Evolutionary conservation across 495 filamentous ascomycete species (phyloP).

Genomic region (Penicillium robsamsonii): DNA sequence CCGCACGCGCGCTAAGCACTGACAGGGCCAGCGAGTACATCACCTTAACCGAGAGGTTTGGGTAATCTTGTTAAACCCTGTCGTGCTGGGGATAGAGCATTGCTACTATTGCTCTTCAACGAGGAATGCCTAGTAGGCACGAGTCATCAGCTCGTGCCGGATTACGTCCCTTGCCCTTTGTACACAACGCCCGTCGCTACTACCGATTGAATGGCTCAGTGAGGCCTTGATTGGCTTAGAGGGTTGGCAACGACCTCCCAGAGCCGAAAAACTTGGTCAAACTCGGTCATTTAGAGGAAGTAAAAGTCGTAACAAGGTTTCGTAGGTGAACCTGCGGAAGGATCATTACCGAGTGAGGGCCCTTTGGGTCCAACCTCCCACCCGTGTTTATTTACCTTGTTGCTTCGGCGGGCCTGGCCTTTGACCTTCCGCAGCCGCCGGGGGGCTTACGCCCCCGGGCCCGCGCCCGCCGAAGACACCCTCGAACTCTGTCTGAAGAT

Average conservation of each 20-base stretch:
- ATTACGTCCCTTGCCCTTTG: constrained; percentile 59
- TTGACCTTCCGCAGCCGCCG: no score
- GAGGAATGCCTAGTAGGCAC: constrained; percentile 54
- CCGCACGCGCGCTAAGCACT: no score
- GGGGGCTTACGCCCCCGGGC: no score
- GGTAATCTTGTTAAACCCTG: constrained; percentile 77
- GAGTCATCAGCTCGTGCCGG: constrained; percentile 67
- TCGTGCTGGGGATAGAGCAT: constrained; percentile 76
- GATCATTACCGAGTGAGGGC: no score
- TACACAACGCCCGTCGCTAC: constrained; percentile 70
- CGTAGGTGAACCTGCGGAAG: no score
- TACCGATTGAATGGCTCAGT: constrained; percentile 76
- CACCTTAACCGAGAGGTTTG: no score
- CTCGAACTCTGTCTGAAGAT: constrained; percentile 23
- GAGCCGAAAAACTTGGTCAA: constrained; percentile 69
- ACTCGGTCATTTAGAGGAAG: constrained; percentile 74
- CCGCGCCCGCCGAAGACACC: no score
- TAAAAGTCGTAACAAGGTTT: no score
- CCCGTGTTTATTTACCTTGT: no score
- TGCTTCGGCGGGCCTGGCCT: no score
- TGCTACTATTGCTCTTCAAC: constrained; percentile 80
- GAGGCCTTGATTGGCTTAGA: constrained; percentile 66
- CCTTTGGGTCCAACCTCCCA: no score
- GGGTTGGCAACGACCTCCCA: constrained; percentile 62
- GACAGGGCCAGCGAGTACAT: no score